phyloP scores from a whole-genome alignment of 495 filamentous ascomycete genomes.

The Trichocladium uniseriatum region DNA sequence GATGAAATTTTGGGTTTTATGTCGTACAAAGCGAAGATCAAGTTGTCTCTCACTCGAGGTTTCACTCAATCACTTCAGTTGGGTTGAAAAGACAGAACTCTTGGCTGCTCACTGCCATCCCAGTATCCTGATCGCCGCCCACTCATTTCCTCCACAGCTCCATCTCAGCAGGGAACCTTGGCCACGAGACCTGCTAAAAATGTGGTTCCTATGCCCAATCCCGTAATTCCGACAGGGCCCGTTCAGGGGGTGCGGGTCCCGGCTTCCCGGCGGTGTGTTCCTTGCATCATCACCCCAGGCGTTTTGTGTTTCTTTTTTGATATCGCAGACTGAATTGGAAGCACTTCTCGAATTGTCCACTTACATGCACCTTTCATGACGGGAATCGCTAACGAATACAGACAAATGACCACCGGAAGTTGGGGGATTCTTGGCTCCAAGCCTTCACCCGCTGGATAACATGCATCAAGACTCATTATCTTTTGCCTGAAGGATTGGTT shows the following conservation, averaged over 20 bases:
- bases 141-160: background rate
- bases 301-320: background rate
- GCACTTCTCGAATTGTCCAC: no score
- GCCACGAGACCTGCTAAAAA: slow-evolving; percentile 12
- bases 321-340: no score
- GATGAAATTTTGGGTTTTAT: no score
- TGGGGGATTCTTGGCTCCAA: background rate
- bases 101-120: background rate
- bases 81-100: no score
- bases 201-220: background rate
- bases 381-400: background rate
- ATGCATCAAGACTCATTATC: background rate
- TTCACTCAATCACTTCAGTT: no score
- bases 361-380: background rate
- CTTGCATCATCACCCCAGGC: no score
- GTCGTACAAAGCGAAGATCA: no score
- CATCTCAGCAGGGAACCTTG: background rate
- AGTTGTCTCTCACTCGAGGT: no score
- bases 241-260: background rate
- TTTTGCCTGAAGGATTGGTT: background rate
- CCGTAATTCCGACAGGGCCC: slow-evolving; percentile 1
- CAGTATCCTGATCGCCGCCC: slow-evolving; percentile 1
- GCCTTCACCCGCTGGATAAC: background rate
- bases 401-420: background rate
- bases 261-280: background rate